These are phyloP conservation scores for Falciphora oryzae DNA, from an alignment of 2,329 filamentous ascomycete genomes.

Conservation along the genomic window DNA sequence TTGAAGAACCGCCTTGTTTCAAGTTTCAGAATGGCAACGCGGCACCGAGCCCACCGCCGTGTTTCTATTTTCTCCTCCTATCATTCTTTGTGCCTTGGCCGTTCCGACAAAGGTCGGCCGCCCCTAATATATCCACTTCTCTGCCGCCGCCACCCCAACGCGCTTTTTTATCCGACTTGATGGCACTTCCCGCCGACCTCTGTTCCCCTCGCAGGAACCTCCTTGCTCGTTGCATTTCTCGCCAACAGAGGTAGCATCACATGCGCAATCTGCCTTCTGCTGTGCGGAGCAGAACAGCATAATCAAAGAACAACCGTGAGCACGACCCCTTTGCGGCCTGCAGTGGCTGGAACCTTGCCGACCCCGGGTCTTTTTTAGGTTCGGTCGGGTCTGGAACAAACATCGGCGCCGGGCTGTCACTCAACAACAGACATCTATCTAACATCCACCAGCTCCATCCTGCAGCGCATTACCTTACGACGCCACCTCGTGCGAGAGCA, in stretches of 20 bases:
- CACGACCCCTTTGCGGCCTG: neutral
- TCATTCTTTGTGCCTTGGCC: neutral
- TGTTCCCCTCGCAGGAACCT: neutral
- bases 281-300: neutral
- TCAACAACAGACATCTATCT: neutral
- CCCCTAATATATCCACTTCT: neutral
- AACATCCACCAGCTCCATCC: neutral
- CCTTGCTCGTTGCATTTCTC: neutral
- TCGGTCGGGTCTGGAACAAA: neutral
- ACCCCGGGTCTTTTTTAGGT: neutral
- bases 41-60: neutral
- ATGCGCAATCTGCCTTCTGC: neutral
- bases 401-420: neutral
- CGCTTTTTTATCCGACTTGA: neutral
- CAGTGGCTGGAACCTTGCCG: neutral
- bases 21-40: slow-evolving; percentile 11
- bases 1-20: slow-evolving; percentile 12
- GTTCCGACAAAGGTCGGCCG: neutral
- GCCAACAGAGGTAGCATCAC: neutral
- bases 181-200: neutral
- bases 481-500: neutral
- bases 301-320: neutral
- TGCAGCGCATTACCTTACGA: neutral
- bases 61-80: neutral
- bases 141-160: too few species aligned